These are phyloP conservation scores for Venturiaceae sp. DNA, from an alignment of 2,329 filamentous ascomycete species.

Conservation along the genomic window DNA sequence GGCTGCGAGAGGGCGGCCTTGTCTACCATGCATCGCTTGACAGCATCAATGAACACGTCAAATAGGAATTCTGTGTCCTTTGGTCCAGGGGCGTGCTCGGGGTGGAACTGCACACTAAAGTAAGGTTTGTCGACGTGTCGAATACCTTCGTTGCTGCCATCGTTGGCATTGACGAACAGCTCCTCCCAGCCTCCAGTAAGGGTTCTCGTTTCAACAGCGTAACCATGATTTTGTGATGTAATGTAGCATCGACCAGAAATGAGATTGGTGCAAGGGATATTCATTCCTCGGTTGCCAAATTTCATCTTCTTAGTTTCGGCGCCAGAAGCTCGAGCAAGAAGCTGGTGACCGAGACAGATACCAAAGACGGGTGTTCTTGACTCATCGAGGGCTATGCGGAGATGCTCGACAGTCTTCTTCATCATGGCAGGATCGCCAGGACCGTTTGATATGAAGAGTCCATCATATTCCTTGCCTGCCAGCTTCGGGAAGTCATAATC, in stretches of 20 bases:
- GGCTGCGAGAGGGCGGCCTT: slow-evolving; percentile 57
- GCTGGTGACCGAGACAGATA: slow-evolving; percentile 91
- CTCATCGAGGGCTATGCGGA: slow-evolving; percentile 65
- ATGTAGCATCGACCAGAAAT: slow-evolving; percentile 96
- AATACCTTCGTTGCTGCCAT: slow-evolving; percentile 96
- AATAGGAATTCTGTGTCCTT: slow-evolving; percentile 95
- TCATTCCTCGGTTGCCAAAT: slow-evolving; percentile 97
- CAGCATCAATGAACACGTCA: slow-evolving; percentile 87
- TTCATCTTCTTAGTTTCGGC: slow-evolving; percentile 92
- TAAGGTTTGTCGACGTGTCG: slow-evolving; percentile 76
- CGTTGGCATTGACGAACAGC: slow-evolving; percentile 96
- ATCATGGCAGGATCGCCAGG: slow-evolving; percentile 90
- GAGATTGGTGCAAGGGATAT: slow-evolving; percentile 95
- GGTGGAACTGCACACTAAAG: slow-evolving; percentile 99
- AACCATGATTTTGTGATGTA: slow-evolving; percentile 98
- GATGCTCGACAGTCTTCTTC: slow-evolving; percentile 67
- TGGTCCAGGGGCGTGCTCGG: slow-evolving; percentile 91
- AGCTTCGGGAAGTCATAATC: slow-evolving; percentile 79
- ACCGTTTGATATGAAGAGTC: slow-evolving; percentile 95
- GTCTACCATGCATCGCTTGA: slow-evolving; percentile 61
- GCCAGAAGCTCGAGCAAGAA: slow-evolving; percentile 79
- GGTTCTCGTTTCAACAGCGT: slow-evolving; percentile 73
- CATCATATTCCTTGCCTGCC: slow-evolving; percentile 78
- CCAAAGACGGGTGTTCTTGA: slow-evolving; percentile 84
- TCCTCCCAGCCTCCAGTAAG: slow-evolving; percentile 78